Evolutionary conservation across 495 filamentous ascomycete genomes (phyloP), one percentile per base, ranked within the genome.

Genomic region (Penicillium mononematosum): DNA sequence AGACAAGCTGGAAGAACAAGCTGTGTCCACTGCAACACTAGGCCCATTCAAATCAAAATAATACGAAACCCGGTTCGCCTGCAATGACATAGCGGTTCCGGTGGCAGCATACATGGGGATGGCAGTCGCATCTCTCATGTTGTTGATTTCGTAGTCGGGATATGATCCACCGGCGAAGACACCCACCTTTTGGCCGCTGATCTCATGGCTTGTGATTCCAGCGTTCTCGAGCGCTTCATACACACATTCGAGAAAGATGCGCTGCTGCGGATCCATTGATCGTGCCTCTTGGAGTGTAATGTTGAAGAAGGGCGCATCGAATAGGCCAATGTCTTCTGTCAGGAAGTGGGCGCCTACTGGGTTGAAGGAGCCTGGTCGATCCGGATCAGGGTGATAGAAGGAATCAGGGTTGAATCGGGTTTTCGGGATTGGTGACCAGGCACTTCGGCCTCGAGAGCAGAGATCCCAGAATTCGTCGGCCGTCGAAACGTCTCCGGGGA

Each of bases 391-490:
- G 55, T 80, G 77, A 42, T 75, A 71, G 48, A 78, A 77, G 3
- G 67, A 64, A n/a, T 75, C 72, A 4, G 73, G 67, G 58, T 80
- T 80, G 64, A 78, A 80, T 57, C 77, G 68, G 17, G 59, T 47
- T 17, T 58, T 58, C 1, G 65, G 64, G 9, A 63, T 49, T 20
- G 54, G 48, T 7, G 68, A 69, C 68, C 68, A 71, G 7, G 66
- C 58, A 52, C 66, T 69, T 46, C 62, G 62, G 1, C 52, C 67
- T 42, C 65, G 57, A 4, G 65, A 62, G 44, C 67, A 72, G 5
- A 86, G 63, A 17, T 84, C 76, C 82, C 83, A 86, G 51, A 86
- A 81, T 45, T 81, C 74, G 20, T 79, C 79, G 11, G 80, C 73
- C 16, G 70, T 83, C n/a, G 75, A 69, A 19, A 82, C 82, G 50